Conservation (phyloP, 78 protist species). For the Dictyostelium brefeldianum region DNA sequence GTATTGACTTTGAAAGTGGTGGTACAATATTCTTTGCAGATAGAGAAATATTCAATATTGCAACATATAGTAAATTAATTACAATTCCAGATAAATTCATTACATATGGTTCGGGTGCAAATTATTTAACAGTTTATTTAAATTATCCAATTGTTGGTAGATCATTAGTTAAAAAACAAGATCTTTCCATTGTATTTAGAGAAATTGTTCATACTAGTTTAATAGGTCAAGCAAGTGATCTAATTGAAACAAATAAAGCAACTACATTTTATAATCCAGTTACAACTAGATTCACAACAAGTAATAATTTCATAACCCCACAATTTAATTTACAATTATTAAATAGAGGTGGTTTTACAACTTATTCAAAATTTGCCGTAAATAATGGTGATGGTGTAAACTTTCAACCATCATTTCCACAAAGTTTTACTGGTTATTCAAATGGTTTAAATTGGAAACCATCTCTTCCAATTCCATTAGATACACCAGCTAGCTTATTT, state of each 20-base stretch:
- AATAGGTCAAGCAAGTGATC: no score
- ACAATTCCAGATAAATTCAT: background rate
- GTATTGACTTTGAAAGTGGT: background rate
- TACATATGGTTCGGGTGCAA: background rate
- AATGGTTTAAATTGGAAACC: background rate
- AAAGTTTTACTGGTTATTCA: background rate
- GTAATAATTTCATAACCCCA: no score
- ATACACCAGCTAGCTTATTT: background rate
- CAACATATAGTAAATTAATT: background rate
- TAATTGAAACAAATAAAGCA: no score
- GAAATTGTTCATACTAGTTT: no score
- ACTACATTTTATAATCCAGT: no score
- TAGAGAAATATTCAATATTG: background rate
- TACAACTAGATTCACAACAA: no score
- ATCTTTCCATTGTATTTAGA: no score
- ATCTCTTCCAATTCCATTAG: background rate
- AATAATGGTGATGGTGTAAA: background rate
- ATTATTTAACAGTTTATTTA: background rate
- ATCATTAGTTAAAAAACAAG: background rate
- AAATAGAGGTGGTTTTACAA: background rate
- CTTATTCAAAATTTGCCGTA: background rate
- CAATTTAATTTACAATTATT: no score
- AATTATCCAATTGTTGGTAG: background rate
- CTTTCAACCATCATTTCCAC: background rate
- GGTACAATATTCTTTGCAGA: background rate